Base-by-base conservation (phyloP, 2,329 filamentous ascomycete species). In the Apiospora aurea region DNA sequence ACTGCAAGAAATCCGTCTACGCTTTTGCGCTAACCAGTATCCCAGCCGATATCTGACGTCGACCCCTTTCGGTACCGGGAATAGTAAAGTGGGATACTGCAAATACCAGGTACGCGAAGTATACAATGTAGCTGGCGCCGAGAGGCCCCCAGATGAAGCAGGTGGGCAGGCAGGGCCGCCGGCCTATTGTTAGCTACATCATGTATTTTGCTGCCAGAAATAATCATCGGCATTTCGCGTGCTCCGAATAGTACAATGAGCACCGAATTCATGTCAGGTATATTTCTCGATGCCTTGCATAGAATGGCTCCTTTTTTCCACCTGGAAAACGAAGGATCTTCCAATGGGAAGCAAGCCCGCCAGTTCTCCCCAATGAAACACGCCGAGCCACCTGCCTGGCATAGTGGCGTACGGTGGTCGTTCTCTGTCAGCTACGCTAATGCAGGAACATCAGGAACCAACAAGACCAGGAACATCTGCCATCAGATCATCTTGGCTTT, bases 371-470 rank as follows among this genome's bases (percentile, higher is more conserved):
- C 64, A 44, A 8, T 67, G n/a, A 44, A 44, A 67, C 64, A 46
- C 0, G 41, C 64, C 24, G 14, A 46, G 64, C 64, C 64, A 43
- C 18, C 34, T 41, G 64, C 11, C 34, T 14, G 24, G 24, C 49
- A 53, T 53, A 49, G 21, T 43, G 34, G n/a, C 34, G 18, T 18
- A 43, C 49, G 24, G 26, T 57, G 24, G 51, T 57, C 26, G 26
- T 29, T 18, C 11, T 34, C 11, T 34, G 14, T 8, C 26, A 61
- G 53, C 7, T 46, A 46, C 16, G 64, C 64, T 67, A 67, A 67
- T 67, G 64, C 64, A 46, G 64, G 64, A 67, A 67, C 49, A 47
- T 21, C 26, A 67, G 64, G 43, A 67, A 29, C 26, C 26, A 29
- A 29, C 64, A 67, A n/a, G 26, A 68, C 29, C 66, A 46, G 64